A percentile compares a stretch with the other conserved stretches of the same genome.
These are phyloP conservation scores for Anthracocystis panici-leucophaei DNA, from an alignment of 1,284 basidiomycete genomes.

Conservation along the genomic window DNA sequence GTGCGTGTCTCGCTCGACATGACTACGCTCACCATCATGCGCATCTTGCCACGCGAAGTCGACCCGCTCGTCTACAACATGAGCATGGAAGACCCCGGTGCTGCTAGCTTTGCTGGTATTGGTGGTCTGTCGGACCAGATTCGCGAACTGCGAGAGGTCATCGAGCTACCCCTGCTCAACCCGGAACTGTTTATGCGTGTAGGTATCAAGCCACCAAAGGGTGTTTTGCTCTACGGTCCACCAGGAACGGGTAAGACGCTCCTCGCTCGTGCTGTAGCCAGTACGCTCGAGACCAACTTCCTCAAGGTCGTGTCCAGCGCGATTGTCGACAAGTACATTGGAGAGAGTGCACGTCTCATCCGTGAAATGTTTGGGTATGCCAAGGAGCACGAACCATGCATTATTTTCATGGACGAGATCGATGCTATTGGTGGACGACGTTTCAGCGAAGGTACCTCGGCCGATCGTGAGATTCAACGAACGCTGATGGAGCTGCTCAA, in stretches of 20 bases:
- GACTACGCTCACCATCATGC: conserved; percentile 99
- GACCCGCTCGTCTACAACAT: conserved; percentile 99
- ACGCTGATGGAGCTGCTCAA: conserved; percentile 99
- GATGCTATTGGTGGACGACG: conserved; percentile 74
- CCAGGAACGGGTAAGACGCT: conserved; percentile 97
- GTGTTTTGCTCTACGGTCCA: conserved; percentile 90
- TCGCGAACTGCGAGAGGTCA: conserved; percentile 94
- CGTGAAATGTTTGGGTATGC: conserved; percentile 98
- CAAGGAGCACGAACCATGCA: conserved; percentile 92
- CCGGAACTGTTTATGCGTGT: conserved; percentile 95
- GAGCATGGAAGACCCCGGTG: conserved; percentile 97
- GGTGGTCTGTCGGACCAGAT: conserved; percentile 97
- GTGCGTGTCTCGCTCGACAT: conserved; percentile 98
- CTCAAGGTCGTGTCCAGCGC: conserved; percentile 99
- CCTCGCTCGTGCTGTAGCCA: conserved; percentile 93
- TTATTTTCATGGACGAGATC: conserved; percentile 99
- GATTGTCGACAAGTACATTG: conserved; percentile 99
- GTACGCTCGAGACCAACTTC: conserved; percentile 95
- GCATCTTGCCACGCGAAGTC: conserved; percentile 93
- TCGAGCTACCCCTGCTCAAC: conserved; percentile 93
- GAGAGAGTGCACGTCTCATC: conserved; percentile 95
- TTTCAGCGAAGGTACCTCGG: conserved; percentile 97
- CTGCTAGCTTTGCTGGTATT: conserved; percentile 94
- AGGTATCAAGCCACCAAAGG: conserved; percentile 95
- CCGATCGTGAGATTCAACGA: conserved; percentile 97